Conservation (phyloP, 805 yeast species). For the Helenozyma baotianmanensis region DNA sequence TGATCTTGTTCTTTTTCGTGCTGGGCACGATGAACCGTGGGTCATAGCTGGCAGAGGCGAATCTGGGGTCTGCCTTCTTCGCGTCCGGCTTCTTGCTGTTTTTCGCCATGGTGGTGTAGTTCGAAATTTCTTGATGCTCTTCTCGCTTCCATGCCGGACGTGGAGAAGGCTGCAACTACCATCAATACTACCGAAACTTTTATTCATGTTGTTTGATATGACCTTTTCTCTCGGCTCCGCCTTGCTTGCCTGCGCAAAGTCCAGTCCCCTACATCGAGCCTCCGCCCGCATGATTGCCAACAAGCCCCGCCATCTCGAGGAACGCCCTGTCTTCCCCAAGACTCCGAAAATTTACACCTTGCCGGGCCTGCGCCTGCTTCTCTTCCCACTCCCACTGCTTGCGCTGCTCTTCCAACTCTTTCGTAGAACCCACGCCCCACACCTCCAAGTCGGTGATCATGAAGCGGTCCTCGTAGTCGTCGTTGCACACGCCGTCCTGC, state of each 20-base stretch:
- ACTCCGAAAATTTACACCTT: constrained; percentile 58
- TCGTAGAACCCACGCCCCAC: constrained; percentile 84
- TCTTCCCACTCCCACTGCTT: constrained; percentile 90
- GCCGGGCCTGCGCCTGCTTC: constrained; percentile 75
- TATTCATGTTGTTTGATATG: too few relatives aligned
- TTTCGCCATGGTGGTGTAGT: constrained; percentile 2
- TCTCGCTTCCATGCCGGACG: background rate
- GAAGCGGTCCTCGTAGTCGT: constrained; percentile 63
- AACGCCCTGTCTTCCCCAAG: constrained; percentile 81
- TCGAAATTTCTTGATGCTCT: background rate
- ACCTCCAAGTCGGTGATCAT: constrained; percentile 75
- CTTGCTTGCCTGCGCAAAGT: too few relatives aligned
- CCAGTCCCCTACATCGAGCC: constrained; percentile 38
- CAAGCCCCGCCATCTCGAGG: constrained; percentile 74
- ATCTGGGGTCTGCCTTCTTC: constrained; percentile 66
- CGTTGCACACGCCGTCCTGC: constrained; percentile 11
- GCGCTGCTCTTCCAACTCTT: constrained; percentile 72
- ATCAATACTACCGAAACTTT: too few relatives aligned
- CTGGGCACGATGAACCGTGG: constrained; percentile 82
- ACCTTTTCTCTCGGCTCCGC: too few relatives aligned
- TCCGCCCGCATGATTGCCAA: constrained; percentile 44
- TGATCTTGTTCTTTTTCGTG: constrained; percentile 63
- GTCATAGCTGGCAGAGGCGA: constrained; percentile 73
- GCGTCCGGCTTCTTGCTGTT: constrained; percentile 13
- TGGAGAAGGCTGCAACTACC: background rate